Conservation (phyloP, 257 asterid genomes). For the Jasminum sambac region DNA sequence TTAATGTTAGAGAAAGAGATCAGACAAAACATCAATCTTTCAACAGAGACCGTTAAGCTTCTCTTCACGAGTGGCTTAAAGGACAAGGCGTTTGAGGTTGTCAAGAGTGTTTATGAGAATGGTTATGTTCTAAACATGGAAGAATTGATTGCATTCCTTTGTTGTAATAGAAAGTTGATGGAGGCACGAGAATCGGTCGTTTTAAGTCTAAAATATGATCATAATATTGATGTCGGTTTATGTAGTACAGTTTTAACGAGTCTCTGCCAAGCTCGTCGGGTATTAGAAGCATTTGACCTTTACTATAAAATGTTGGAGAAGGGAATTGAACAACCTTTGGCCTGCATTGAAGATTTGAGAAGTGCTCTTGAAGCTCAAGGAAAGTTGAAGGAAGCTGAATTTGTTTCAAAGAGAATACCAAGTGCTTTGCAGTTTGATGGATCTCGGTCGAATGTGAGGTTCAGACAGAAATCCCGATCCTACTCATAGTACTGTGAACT, state of each 20-base stretch:
- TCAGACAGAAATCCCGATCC: neutral
- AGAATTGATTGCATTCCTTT: slow-evolving; percentile 51
- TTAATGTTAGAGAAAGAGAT: slow-evolving; percentile 66
- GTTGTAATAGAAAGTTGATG: slow-evolving; percentile 41
- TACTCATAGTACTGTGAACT: neutral
- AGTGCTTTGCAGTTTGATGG: slow-evolving; percentile 14
- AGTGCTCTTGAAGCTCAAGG: slow-evolving; percentile 59
- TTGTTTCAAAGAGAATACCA: slow-evolving; percentile 64
- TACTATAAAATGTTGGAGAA: slow-evolving; percentile 70
- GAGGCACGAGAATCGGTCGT: slow-evolving; percentile 54
- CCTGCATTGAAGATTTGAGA: slow-evolving; percentile 54
- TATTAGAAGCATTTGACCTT: slow-evolving; percentile 59
- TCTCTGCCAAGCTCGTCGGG: slow-evolving; percentile 46
- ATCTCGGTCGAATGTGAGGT: slow-evolving; percentile 6
- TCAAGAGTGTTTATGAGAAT: slow-evolving; percentile 46
- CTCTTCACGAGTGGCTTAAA: slow-evolving; percentile 41
- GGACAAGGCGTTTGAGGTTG: slow-evolving; percentile 49
- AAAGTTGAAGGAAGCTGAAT: slow-evolving; percentile 67
- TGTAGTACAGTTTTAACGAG: slow-evolving; percentile 40
- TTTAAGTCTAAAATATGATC: slow-evolving; percentile 49
- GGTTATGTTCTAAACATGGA: slow-evolving; percentile 57
- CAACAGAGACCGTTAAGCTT: slow-evolving; percentile 56
- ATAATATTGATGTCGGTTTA: slow-evolving; percentile 33
- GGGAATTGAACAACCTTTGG: slow-evolving; percentile 48
- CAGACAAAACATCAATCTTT: slow-evolving; percentile 57